A percentile compares a stretch with the other conserved stretches of the same genome.
Evolutionary conservation across 164 flowering plant genomes (phyloP).

Genomic region (Kalanchoe fedtschenkoi): DNA sequence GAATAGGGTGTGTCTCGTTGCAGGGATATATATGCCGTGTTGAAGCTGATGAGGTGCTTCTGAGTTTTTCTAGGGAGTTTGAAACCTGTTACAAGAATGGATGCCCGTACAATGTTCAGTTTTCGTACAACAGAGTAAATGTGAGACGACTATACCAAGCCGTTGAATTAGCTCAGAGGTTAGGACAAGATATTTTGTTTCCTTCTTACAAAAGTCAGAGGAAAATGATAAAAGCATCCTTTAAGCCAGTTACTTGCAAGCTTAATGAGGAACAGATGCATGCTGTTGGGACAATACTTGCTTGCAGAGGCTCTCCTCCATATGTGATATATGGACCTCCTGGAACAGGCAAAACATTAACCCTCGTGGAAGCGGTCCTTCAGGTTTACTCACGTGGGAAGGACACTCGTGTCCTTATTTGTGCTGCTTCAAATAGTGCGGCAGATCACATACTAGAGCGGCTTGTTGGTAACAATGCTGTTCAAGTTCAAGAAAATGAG

Average conservation of each 20-base stretch:
- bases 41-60: conserved; percentile 71
- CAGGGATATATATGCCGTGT: conserved; percentile 81
- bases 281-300: conserved; percentile 68
- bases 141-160: conserved; percentile 68
- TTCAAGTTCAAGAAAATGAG: conserved; percentile 28
- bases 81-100: conserved; percentile 28
- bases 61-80: conserved; percentile 47
- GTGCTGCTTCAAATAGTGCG: conserved; percentile 92
- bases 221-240: conserved; percentile 21
- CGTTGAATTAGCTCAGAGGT: conserved; percentile 30
- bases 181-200: conserved; percentile 48
- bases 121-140: conserved; percentile 50
- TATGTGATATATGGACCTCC: conserved; percentile 94
- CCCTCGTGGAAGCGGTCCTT: conserved; percentile 72
- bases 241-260: conserved; percentile 34
- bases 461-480: conserved; percentile 26
- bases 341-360: conserved; percentile 90
- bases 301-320: conserved; percentile 75
- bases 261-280: conserved; percentile 74
- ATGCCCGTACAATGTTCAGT: conserved; percentile 43
- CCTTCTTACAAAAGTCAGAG: conserved; percentile 38
- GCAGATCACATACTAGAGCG: conserved; percentile 75
- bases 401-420: conserved; percentile 48
- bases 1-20: neutral
- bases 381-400: conserved; percentile 44